phyloP scores from a whole-genome alignment of 2,329 filamentous ascomycete genomes.

The Fusarium chuoi region DNA sequence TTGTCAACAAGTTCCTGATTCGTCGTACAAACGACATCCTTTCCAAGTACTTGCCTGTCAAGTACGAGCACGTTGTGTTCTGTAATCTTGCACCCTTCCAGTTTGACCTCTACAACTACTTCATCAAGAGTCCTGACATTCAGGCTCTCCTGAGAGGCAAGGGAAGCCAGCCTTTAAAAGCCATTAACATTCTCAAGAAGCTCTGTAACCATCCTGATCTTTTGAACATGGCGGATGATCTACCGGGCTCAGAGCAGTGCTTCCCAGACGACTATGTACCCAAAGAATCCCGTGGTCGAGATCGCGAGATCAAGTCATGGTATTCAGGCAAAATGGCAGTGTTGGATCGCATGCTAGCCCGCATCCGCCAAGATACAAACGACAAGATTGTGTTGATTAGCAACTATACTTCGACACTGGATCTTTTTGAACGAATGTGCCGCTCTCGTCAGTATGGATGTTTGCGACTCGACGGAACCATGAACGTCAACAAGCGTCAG shows the following conservation, averaged over 20 bases:
- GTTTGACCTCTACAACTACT: conserved; percentile 93
- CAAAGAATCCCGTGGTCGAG: conserved; percentile 86
- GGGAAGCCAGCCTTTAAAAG: conserved; percentile 94
- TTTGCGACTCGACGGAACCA: conserved; percentile 92
- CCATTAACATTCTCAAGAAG: conserved; percentile 96
- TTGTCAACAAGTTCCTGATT: conserved; percentile 99
- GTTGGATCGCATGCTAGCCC: conserved; percentile 95
- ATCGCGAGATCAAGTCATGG: conserved; percentile 92
- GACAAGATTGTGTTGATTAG: conserved; percentile 99
- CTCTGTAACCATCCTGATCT: conserved; percentile 98
- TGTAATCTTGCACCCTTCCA: conserved; percentile 96
- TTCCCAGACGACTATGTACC: conserved; percentile 90
- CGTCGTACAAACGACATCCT: conserved; percentile 96
- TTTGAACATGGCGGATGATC: conserved; percentile 81
- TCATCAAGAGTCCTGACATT: conserved; percentile 95
- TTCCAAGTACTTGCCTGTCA: conserved; percentile 96
- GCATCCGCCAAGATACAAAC: conserved; percentile 94
- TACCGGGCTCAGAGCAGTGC: conserved; percentile 85
- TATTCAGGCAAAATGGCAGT: conserved; percentile 99
- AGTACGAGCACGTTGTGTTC: conserved; percentile 99
- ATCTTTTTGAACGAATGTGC: conserved; percentile 92
- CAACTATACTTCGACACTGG: conserved; percentile 96
- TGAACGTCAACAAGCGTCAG: conserved; percentile 97
- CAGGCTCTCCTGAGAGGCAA: conserved; percentile 91
- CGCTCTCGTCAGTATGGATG: conserved; percentile 85